Evolutionary conservation across 2,329 filamentous ascomycete genomes (phyloP), one percentile per base, ranked within the genome.

Genomic region (Pseudohalonectria lignicola): DNA sequence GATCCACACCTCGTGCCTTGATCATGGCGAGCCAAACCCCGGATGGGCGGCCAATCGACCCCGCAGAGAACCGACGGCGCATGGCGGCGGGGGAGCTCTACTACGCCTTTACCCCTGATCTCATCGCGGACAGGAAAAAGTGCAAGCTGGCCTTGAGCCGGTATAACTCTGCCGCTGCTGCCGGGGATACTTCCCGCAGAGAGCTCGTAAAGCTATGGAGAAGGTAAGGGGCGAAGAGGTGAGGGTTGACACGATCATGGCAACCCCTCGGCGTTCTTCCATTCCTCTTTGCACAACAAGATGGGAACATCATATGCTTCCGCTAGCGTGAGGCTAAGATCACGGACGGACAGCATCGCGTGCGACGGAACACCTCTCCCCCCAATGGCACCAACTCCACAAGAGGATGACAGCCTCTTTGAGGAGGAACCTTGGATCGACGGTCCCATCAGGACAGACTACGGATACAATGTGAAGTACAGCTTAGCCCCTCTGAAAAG

Each of bases 41-140:
- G n/a, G 37, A 36, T 15, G 37, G 37, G 5, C 38, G 34, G 18
- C 39, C 50, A 19, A 47, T 71, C 23, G 56, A 67, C 36, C 55
- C 56, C 6, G 56, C 49, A 30, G 69, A 73, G 34, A 75, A 75
- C 51, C 55, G 61, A 28, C 56, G 59, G 30, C 65, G 66, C 19
- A 86, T 85, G 79, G 57, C 62, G 34, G 63, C 67, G 12, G 82
- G 82, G 35, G 77, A 90, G 53, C 68, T 90, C 10, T 88, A 86
- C 56, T 71, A 78, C 48, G 76, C 82, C 31, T 88, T 88, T 51
- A 74, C 74, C 1, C 79, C 83, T 0, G 72, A 82, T 25, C 61
- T 92, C 4, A 59, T 73, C 2, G 74, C 69, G 1, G 78, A 70
- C 29, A 73, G 85, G 15, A 60, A 62, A n/a, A 67, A 76, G 12